Conservation (phyloP, 75 land plant species). For the Pinus taeda region DNA sequence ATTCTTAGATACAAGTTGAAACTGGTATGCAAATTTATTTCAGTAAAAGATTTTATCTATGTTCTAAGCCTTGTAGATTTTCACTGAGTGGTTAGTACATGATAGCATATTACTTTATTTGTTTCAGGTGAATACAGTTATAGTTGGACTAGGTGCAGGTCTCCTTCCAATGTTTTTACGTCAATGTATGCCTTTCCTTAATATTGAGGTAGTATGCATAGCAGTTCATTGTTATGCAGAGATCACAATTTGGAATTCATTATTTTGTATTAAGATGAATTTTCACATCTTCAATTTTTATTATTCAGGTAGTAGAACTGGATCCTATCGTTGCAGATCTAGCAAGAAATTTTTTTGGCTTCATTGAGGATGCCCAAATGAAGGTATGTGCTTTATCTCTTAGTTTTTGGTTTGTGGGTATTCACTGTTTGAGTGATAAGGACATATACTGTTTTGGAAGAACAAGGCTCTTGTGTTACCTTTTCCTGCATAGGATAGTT, state of each 20-base stretch:
- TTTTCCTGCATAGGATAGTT: no score
- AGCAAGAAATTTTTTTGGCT: constrained; percentile 70
- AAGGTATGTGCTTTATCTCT: constrained; percentile 36
- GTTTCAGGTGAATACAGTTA: constrained; percentile 50
- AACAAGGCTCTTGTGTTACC: no score
- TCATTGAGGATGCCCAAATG: constrained; percentile 65
- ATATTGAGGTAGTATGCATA: constrained; percentile 54
- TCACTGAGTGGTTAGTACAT: background rate
- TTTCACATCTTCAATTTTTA: background rate
- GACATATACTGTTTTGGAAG: no score
- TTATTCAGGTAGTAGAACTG: constrained; percentile 73
- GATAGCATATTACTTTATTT: background rate
- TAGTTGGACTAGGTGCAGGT: constrained; percentile 96
- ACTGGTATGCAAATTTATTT: background rate
- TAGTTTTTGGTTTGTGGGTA: no score
- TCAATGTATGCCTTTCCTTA: constrained; percentile 52
- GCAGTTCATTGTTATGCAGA: background rate
- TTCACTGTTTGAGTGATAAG: no score
- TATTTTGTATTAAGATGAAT: constrained; percentile 7
- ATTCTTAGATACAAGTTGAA: background rate
- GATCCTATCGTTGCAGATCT: constrained; percentile 75
- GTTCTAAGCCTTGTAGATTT: background rate
- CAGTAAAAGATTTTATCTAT: background rate
- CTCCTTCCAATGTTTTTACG: constrained; percentile 93
- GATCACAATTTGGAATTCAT: background rate